Evolutionary conservation across 257 asterid species (phyloP), one percentile per base, ranked within the genome.

Genomic region (Apocynum venetum): DNA sequence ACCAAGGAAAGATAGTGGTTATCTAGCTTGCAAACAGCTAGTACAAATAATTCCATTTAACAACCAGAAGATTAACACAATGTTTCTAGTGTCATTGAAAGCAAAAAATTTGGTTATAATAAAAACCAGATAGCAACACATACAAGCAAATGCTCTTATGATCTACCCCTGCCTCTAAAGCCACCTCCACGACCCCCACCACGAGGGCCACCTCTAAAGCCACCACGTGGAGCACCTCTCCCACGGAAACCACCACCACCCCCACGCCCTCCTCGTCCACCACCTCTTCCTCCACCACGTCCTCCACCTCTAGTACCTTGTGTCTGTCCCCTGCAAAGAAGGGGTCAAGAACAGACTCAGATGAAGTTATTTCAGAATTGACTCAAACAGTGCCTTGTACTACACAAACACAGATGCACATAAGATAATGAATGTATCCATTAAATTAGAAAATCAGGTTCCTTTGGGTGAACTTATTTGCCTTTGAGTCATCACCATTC

Each of bases 91-190:
- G 46, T 46, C 61, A 47, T 71, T 53, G 67, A 59, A 44, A 73
- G 59, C 44, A 60, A 79, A 74, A 15, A 61, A 41, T 72, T 55
- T 63, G 69, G 71, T 69, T 44, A 51, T 71, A 77, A 51, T 44
- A 55, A 65, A 51, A 76, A 47, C 49, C 56, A 59, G 60, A 78
- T 63, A 76, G 51, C 48, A 56, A 41, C 49, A 60, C 52, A 20
- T 17, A 25, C 78, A 77, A 74, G 10, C 56, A 76, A 79, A 48
- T 4, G 44, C 49, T 51, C 57, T 79, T 87, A 92, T 1, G 53
- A 85, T 82, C 97, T 83, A 67, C 97, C 97, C 80, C 97, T 86
- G 75, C 97, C 97, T 85, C 97, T 89, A 85, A 88, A 91, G 66
- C 96, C 90, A 20, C 96, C 89, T 44, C 96, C 89, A 60, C 92